These are phyloP conservation scores for Capsella rubella DNA, from an alignment of 441 rosid species.

Conservation along the genomic window DNA sequence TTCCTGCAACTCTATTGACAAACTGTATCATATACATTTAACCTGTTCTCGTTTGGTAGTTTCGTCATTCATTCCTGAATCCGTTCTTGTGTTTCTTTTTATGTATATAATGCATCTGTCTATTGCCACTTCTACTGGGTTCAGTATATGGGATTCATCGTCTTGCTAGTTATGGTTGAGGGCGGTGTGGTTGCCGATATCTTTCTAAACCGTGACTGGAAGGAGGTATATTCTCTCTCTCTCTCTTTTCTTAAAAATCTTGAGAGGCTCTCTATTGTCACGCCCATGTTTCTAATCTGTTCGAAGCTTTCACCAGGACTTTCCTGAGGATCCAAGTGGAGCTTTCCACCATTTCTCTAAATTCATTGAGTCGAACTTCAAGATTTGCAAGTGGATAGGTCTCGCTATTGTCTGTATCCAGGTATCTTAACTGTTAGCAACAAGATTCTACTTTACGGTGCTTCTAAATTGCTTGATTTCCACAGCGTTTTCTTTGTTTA, in stretches of 20 bases:
- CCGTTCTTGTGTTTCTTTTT: neutral
- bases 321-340: slow-evolving; percentile 84
- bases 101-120: slow-evolving; percentile 16
- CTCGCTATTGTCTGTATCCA: slow-evolving; percentile 68
- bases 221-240: slow-evolving; percentile 55
- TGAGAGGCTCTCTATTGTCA: slow-evolving; percentile 5
- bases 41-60: neutral
- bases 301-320: slow-evolving; percentile 60
- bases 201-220: slow-evolving; percentile 82
- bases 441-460: neutral
- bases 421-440: slow-evolving; percentile 47
- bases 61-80: neutral
- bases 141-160: slow-evolving; percentile 78
- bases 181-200: slow-evolving; percentile 80
- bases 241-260: neutral
- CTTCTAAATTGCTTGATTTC: slow-evolving; percentile 18
- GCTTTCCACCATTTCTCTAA: slow-evolving; percentile 65
- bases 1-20: slow-evolving; percentile 3
- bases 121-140: slow-evolving; percentile 4
- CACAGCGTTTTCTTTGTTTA: neutral
- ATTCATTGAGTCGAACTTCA: slow-evolving; percentile 70
- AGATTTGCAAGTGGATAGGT: slow-evolving; percentile 88
- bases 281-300: slow-evolving; percentile 18
- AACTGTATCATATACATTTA: neutral
- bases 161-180: slow-evolving; percentile 77